phyloP scores from a whole-genome alignment of 1,284 basidiomycete genomes.

The Pseudozyma hubeiensis region DNA sequence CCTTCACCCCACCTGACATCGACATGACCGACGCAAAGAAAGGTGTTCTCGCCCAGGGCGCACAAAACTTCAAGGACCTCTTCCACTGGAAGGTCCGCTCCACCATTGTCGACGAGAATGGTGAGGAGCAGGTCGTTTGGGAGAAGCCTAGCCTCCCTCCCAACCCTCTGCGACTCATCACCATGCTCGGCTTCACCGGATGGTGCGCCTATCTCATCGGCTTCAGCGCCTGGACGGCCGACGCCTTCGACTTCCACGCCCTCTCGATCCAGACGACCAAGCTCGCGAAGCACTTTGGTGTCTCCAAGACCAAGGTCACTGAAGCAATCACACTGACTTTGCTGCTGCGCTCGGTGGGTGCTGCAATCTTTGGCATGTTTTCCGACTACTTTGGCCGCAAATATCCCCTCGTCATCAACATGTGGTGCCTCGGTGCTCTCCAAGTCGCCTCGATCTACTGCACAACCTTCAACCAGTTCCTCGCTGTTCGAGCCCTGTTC shows the following conservation, averaged over 20 bases:
- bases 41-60: slow-evolving; percentile 33
- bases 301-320: slow-evolving; percentile 50
- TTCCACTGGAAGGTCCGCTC: slow-evolving; percentile 44
- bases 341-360: slow-evolving; percentile 53
- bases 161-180: slow-evolving; percentile 42
- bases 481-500: slow-evolving; percentile 55
- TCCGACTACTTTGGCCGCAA: slow-evolving; percentile 72
- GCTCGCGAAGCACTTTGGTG: slow-evolving; percentile 43
- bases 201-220: slow-evolving; percentile 53
- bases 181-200: slow-evolving; percentile 26
- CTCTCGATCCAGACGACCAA: slow-evolving; percentile 53
- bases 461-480: slow-evolving; percentile 41
- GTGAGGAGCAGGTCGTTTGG: slow-evolving; percentile 37
- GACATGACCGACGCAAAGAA: slow-evolving; percentile 28
- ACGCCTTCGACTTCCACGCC: slow-evolving; percentile 54
- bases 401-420: slow-evolving; percentile 54
- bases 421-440: slow-evolving; percentile 47
- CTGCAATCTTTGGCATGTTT: slow-evolving; percentile 50
- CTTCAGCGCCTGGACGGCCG: slow-evolving; percentile 48
- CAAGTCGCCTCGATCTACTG: slow-evolving; percentile 52
- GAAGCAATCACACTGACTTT: slow-evolving; percentile 53
- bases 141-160: slow-evolving; percentile 28
- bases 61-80: slow-evolving; percentile 47
- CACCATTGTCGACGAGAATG: slow-evolving; percentile 44
- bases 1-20: background rate